These are phyloP conservation scores for Kalmusia sp. DNA, from an alignment of 2,329 filamentous ascomycete genomes.

Conservation along the genomic window DNA sequence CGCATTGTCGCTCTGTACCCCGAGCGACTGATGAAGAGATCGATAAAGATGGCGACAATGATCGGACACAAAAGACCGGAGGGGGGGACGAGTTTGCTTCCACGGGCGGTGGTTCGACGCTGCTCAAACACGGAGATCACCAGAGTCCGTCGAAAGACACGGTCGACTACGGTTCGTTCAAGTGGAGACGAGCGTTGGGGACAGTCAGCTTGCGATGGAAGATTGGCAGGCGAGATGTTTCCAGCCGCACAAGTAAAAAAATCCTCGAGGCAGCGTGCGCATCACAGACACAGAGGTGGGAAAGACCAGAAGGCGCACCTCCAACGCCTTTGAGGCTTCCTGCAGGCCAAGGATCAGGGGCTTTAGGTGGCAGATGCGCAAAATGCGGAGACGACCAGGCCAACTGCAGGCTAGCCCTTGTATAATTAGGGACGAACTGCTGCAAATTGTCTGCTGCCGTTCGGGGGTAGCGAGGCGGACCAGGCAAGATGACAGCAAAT, in stretches of 20 bases:
- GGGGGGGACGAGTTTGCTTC: constrained; percentile 27
- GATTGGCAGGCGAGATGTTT: constrained; percentile 24
- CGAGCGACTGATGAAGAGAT: constrained; percentile 35
- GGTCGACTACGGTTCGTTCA: constrained; percentile 30
- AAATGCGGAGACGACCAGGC: constrained; percentile 51
- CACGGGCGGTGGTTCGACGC: constrained; percentile 45
- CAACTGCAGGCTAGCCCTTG: constrained; percentile 46
- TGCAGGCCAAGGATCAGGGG: constrained; percentile 49
- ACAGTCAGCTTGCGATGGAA: constrained; percentile 30
- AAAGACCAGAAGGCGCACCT: constrained; percentile 42
- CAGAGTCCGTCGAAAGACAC: constrained; percentile 24
- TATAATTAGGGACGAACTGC: constrained; percentile 47
- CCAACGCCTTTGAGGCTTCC: constrained; percentile 51
- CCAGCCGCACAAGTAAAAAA: constrained; percentile 31
- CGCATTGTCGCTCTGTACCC: constrained; percentile 45
- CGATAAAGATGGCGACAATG: constrained; percentile 24
- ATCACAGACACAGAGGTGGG: constrained; percentile 45
- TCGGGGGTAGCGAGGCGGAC: constrained; percentile 42
- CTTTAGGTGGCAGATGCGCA: constrained; percentile 47
- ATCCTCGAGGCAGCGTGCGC: constrained; percentile 37
- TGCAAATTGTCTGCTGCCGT: constrained; percentile 46
- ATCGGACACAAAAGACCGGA: constrained; percentile 31
- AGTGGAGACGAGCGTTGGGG: constrained; percentile 25
- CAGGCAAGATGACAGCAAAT: constrained; percentile 40
- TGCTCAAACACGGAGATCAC: constrained; percentile 30